Evolutionary conservation across 1,284 basidiomycete species (phyloP).

Genomic region (Malassezia vespertilionis): DNA sequence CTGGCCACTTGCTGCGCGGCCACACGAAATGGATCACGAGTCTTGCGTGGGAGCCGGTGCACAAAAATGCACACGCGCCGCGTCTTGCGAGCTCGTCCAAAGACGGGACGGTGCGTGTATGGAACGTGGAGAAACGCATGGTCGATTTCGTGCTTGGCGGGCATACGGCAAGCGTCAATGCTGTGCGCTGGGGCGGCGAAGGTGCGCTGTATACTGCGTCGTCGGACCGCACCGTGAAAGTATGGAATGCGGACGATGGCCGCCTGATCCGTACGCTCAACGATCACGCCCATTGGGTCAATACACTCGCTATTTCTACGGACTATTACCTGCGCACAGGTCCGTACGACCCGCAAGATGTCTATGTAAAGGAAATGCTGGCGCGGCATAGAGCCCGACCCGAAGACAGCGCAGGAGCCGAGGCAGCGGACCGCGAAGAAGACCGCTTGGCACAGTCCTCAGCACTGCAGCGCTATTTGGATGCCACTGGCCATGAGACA

Average conservation of each 20-base stretch:
- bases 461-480: constrained; percentile 56
- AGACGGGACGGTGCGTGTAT: constrained; percentile 86
- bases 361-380: constrained; percentile 7
- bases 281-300: constrained; percentile 98
- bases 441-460: constrained; percentile 15
- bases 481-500: constrained; percentile 62
- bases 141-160: constrained; percentile 80
- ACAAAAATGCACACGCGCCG: constrained; percentile 49
- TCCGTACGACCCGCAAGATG: constrained; percentile 70
- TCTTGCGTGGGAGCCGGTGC: constrained; percentile 92
- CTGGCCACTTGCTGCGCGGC: constrained; percentile 54
- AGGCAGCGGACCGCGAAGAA: constrained; percentile 17
- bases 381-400: constrained; percentile 51
- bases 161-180: constrained; percentile 86
- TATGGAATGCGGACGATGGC: constrained; percentile 77
- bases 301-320: constrained; percentile 85
- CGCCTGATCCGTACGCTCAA: constrained; percentile 61
- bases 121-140: constrained; percentile 65
- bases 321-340: constrained; percentile 91
- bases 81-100: constrained; percentile 89
- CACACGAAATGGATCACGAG: constrained; percentile 95
- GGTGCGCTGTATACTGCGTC: constrained; percentile 67
- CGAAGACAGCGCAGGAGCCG: constrained; percentile 67
- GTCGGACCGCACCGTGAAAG: constrained; percentile 80
- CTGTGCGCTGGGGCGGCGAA: constrained; percentile 78